Evolutionary conservation across 352 stramenopile genomes (phyloP), one percentile per base, ranked within the genome.

Genomic region (Phytopythium montanum): DNA sequence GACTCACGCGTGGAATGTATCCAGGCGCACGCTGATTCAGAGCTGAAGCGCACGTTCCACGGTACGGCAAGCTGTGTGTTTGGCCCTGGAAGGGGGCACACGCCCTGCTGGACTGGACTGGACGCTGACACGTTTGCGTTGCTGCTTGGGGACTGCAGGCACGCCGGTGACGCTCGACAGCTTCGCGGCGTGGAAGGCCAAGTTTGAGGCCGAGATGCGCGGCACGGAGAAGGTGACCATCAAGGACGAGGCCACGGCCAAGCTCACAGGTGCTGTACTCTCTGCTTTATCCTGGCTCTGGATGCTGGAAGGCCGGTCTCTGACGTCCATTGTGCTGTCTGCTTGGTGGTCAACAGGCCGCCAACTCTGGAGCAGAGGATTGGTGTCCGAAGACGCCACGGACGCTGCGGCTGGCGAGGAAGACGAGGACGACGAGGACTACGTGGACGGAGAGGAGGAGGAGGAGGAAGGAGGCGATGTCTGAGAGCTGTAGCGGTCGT

Each of bases 161-260:
- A 92, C 80, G 2, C 81, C 85, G n/a, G 85, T 95, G 29, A 95
- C 83, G 52, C 69, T 92, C 33, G 81, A 90, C 61, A 73, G 72
- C 23, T 95, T 95, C 56, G 74, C 73, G 25, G 76, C 64, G 18
- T 95, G 85, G 85, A 84, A 80, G 57, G 69, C 61, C 19, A 82
- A 79, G 44, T 95, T 95, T 52, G 83, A 93, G 23, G 51, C 36
- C 0, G 85, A 93, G 64, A 91, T 88, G 80, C 63, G 60, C 5
- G 50, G 54, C 13, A 62, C 44, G 19, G 72, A 72, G 48, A 90
- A 88, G 58, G 54, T 42, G 16, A 79, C 69, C 1, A 33, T 79
- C 51, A 94, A 94, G 71, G 81, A 88, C 51, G 83, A 89, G 34
- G 61, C 69, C 31, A 77, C 74, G 19, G 75, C 83, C 26, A 92